Evolutionary conservation across 345 rosid species (phyloP).

Genomic region (Ceriops tagal): DNA sequence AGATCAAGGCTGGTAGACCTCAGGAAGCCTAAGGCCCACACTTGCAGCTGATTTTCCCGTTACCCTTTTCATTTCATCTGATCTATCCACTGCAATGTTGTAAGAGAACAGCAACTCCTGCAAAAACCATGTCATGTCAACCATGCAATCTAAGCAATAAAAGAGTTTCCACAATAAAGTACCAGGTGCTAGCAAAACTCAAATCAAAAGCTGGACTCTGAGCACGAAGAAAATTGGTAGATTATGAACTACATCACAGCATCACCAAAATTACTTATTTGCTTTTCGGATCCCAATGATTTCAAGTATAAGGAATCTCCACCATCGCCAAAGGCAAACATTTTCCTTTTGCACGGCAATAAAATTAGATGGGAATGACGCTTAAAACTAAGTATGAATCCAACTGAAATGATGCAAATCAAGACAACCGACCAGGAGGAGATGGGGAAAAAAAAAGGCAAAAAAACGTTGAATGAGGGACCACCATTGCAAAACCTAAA

Average conservation of each 20-base stretch:
- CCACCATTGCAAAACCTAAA: background rate
- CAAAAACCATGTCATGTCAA: constrained; percentile 7
- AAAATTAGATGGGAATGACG: no score
- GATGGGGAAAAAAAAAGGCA: no score
- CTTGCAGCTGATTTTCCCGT: constrained; percentile 87
- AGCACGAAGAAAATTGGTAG: background rate
- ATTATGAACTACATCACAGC: background rate
- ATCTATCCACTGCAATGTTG: constrained; percentile 83
- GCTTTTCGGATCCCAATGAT: background rate
- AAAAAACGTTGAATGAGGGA: no score
- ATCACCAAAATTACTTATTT: background rate
- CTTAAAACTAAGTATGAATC: no score
- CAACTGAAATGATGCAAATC: no score
- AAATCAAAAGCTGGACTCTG: background rate
- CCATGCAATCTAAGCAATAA: background rate
- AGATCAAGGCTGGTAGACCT: constrained; percentile 61
- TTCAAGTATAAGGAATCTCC: background rate
- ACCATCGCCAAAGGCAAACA: background rate
- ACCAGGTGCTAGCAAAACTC: background rate
- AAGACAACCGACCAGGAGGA: no score
- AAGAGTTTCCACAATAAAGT: background rate
- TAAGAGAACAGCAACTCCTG: constrained; percentile 84
- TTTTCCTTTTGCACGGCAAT: no score
- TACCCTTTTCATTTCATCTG: constrained; percentile 69
- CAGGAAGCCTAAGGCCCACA: constrained; percentile 89